phyloP scores from a whole-genome alignment of 2,329 filamentous ascomycete genomes.

The Xylariales sp. region DNA sequence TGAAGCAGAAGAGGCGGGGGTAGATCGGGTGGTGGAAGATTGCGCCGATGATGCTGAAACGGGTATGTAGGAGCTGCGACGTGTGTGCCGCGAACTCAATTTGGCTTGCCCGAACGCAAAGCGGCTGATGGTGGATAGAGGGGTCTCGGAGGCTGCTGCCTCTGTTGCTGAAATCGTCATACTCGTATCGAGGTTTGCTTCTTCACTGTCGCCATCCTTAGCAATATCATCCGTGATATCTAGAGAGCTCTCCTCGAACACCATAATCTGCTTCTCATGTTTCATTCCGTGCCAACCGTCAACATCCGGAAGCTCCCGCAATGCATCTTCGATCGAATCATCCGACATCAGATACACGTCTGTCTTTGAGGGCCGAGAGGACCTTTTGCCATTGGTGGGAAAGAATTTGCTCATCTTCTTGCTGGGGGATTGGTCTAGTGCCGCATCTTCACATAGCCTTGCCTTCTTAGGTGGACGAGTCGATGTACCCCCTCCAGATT shows the following conservation, averaged over 20 bases:
- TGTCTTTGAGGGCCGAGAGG: slow-evolving; percentile 25
- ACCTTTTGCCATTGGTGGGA: slow-evolving; percentile 24
- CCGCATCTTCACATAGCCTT: slow-evolving; percentile 45
- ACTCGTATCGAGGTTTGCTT: too few relatives aligned
- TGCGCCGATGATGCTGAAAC: slow-evolving; percentile 32
- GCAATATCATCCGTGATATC: slow-evolving; percentile 10
- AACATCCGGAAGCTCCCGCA: slow-evolving; percentile 46
- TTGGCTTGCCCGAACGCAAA: slow-evolving; percentile 25
- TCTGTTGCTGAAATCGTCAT: slow-evolving; percentile 3
- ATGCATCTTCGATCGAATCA: slow-evolving; percentile 52
- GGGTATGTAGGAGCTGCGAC: slow-evolving; percentile 18
- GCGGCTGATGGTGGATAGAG: slow-evolving; percentile 26
- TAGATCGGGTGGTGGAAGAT: slow-evolving; percentile 10
- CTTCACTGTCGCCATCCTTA: slow-evolving; percentile 16
- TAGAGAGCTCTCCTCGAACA: slow-evolving; percentile 41
- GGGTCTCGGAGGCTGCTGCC: slow-evolving; percentile 15
- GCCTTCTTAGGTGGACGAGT: slow-evolving; percentile 51
- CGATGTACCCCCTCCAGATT: slow-evolving; percentile 8
- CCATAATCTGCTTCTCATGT: slow-evolving; percentile 31
- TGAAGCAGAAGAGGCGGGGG: slow-evolving; percentile 24
- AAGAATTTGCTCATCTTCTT: slow-evolving; percentile 53
- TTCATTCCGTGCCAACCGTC: slow-evolving; percentile 42
- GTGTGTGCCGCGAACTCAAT: neutral
- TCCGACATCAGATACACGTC: slow-evolving; percentile 49
- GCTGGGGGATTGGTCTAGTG: slow-evolving; percentile 21